These are phyloP conservation scores for Orychophragmus violaceus DNA, from an alignment of 345 rosid genomes.

Conservation along the genomic window DNA sequence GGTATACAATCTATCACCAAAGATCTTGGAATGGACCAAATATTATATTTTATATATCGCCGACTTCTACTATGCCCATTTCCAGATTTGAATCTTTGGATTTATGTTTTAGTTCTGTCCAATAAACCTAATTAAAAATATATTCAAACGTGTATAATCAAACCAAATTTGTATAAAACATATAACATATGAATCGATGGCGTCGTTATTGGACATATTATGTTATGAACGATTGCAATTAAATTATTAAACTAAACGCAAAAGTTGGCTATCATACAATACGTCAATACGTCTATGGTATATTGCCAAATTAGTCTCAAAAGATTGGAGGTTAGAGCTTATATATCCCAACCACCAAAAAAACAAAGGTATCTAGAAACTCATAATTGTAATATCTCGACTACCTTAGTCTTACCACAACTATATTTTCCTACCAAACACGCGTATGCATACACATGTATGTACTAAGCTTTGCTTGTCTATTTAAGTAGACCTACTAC, in stretches of 20 bases:
- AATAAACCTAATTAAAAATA: too few species aligned
- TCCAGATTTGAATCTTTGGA: too few species aligned
- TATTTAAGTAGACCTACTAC: conserved; percentile 19
- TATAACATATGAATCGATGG: not conserved
- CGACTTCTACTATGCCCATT: too few species aligned
- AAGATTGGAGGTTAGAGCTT: conserved; percentile 25
- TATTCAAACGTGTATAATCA: not conserved
- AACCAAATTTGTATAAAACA: not conserved
- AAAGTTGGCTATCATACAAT: not conserved
- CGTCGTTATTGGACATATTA: not conserved
- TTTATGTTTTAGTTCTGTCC: too few species aligned
- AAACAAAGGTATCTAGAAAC: not conserved
- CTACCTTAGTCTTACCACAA: not conserved
- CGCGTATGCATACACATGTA: not conserved
- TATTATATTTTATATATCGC: too few species aligned
- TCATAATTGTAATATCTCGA: not conserved
- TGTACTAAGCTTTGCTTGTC: not conserved
- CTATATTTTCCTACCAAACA: conserved; percentile 4
- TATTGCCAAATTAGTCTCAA: not conserved
- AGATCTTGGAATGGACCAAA: too few species aligned
- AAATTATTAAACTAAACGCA: not conserved
- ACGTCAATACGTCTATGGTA: not conserved
- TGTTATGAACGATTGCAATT: not conserved
- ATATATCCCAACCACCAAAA: conserved; percentile 29
- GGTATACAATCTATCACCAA: too few species aligned